Evolutionary conservation across 225 moss, liverwort and hornwort genomes (phyloP).

Genomic region (Pleurozium schreberi): DNA sequence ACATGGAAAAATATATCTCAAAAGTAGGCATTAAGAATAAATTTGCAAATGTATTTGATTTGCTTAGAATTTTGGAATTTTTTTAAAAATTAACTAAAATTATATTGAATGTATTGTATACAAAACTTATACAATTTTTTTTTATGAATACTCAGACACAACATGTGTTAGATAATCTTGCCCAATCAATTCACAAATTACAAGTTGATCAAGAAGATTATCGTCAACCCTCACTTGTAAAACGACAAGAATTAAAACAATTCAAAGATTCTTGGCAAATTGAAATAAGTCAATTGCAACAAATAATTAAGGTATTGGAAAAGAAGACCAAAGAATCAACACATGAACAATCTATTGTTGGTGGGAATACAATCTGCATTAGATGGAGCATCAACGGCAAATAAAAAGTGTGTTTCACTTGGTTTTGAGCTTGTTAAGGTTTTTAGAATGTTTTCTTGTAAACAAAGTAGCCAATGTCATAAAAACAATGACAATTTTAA

Average conservation of each 20-base stretch:
- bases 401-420: slow-evolving; percentile 65
- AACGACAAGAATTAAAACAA: slow-evolving; percentile 17
- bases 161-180: slow-evolving; percentile 16
- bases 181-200: slow-evolving; percentile 25
- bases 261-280: slow-evolving; percentile 17
- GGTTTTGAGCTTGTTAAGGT: slow-evolving; percentile 87
- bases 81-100: not conserved
- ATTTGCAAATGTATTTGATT: not conserved
- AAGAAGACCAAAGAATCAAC: not conserved
- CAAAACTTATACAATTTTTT: not conserved
- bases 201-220: slow-evolving; percentile 30
- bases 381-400: slow-evolving; percentile 45
- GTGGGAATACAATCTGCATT: slow-evolving; percentile 58
- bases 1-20: slow-evolving; percentile 14
- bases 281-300: slow-evolving; percentile 15
- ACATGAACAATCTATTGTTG: not conserved
- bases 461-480: slow-evolving; percentile 6
- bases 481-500: not conserved
- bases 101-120: not conserved
- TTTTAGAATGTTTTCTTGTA: slow-evolving; percentile 56
- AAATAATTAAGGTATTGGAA: not conserved
- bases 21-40: not conserved
- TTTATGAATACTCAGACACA: slow-evolving; percentile 10
- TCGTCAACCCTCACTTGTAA: slow-evolving; percentile 6
- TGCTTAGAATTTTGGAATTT: not conserved